Evolutionary conservation across 352 stramenopile genomes (phyloP), one percentile per base, ranked within the genome.

Genomic region (Phytophthora nicotianae): DNA sequence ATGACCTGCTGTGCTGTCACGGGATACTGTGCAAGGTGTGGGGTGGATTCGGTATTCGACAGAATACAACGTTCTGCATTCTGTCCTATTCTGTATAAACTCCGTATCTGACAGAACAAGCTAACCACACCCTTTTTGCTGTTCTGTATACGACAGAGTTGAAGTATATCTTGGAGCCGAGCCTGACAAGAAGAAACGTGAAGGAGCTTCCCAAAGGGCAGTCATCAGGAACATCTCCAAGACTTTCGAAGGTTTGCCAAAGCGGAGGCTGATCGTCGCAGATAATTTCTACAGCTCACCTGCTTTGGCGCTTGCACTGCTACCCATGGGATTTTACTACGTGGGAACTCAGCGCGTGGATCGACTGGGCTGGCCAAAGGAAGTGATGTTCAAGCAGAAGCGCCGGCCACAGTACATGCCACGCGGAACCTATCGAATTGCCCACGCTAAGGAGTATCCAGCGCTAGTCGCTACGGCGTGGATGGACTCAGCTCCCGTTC

Each of bases 1-100:
- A 58, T 68, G 61, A 60, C 47, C 5, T 75, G 66, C 32, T 62
- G 54, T 13, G 49, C 50, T 9, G 29, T 35, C 8, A 35, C 5
- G 9, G 29, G 29, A 13, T 70, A 70, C 40, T 70, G 54, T n/a
- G 24, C 53, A 7, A 47, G 48, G 53, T 69, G n/a, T 11, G 46
- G 57, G 9, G 3, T 35, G 5, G 9, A n/a, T 17, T 38, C 32
- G 4, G 32, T 3, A 4, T n/a, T 8, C 10, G 11, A 50, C 37
- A 50, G 23, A 54, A 42, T 50, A 58, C 7, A 16, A 40, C 35
- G 38, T 56, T 35, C 41, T 51, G 41, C 29, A 49, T 50, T 7
- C 9, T 49, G 9, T 35, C 29, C 3, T 35, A 35, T 4, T 35
- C 9, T 35, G 5, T 35, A 3, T 13, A 9, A 35, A 38, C 1